Percentiles rank a stretch among this genome's conserved stretches.
These are phyloP conservation scores for Monosporascus sp. DNA, from an alignment of 2,329 filamentous ascomycete species.

Conservation along the genomic window DNA sequence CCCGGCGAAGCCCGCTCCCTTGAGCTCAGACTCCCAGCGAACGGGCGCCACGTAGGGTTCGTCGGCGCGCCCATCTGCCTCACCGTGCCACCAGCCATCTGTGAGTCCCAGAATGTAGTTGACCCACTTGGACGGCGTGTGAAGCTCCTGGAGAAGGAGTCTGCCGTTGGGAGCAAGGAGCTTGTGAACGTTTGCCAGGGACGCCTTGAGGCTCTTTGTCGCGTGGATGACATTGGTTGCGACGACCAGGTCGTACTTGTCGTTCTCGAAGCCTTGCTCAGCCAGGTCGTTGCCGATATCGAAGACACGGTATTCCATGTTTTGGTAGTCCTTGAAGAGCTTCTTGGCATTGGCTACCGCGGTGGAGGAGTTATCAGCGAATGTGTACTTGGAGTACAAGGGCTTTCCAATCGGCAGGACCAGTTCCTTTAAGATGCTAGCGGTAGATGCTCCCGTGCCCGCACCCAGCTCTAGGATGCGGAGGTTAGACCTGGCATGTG, in stretches of 20 bases:
- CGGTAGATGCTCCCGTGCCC: no score
- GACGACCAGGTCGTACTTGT: conserved; percentile 19
- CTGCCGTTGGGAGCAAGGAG: conserved; percentile 24
- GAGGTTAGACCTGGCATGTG: no score
- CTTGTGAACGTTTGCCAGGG: conserved; percentile 13
- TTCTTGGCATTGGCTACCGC: no score
- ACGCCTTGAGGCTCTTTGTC: conserved; percentile 10
- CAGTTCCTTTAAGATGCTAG: no score
- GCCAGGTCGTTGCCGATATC: conserved; percentile 15
- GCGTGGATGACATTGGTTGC: conserved; percentile 17
- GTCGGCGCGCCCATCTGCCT: conserved; percentile 17
- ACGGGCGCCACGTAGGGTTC: conserved; percentile 21
- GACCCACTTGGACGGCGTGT: conserved; percentile 15
- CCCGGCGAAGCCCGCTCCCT: conserved; percentile 18
- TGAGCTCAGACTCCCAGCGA: conserved; percentile 22
- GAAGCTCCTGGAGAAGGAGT: conserved; percentile 23
- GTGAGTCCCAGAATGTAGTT: conserved; percentile 26
- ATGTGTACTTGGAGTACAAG: no score
- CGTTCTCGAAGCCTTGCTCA: conserved; percentile 17
- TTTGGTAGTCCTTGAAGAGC: neutral
- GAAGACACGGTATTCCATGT: conserved; percentile 13
- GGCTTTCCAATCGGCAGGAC: no score
- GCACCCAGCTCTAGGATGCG: no score
- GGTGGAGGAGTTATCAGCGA: no score
- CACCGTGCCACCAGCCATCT: conserved; percentile 31